Percentiles rank a stretch among this genome's conserved stretches.
Conservation (phyloP, 306 rosid species). For the Ziziphus jujuba region DNA sequence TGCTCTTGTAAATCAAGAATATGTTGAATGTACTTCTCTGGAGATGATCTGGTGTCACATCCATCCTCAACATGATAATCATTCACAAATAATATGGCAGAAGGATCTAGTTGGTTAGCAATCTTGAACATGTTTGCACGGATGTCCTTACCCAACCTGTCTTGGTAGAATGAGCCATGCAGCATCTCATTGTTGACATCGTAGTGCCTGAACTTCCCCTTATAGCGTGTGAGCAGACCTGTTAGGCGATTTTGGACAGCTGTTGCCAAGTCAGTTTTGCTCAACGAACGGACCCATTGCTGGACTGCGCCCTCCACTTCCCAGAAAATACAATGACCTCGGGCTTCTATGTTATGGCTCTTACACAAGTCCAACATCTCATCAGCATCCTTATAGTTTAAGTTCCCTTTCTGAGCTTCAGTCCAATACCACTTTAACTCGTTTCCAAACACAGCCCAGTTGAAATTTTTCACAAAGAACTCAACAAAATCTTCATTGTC, state of each 20-base stretch:
- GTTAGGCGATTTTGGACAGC: slow-evolving; percentile 78
- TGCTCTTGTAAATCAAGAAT: slow-evolving; percentile 65
- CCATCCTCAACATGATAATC: slow-evolving; percentile 91
- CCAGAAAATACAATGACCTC: slow-evolving; percentile 97
- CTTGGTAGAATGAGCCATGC: slow-evolving; percentile 81
- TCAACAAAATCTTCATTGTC: slow-evolving; percentile 86
- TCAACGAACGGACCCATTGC: slow-evolving; percentile 65
- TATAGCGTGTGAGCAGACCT: slow-evolving; percentile 65
- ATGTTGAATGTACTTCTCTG: slow-evolving; percentile 74
- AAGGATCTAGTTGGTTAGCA: slow-evolving; percentile 68
- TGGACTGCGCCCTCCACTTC: slow-evolving; percentile 72
- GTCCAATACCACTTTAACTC: slow-evolving; percentile 98
- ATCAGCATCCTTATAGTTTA: slow-evolving; percentile 85
- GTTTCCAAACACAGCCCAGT: slow-evolving; percentile 96
- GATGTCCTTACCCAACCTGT: slow-evolving; percentile 66
- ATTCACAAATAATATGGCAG: slow-evolving; percentile 65
- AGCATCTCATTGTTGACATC: slow-evolving; percentile 96
- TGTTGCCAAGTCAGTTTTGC: slow-evolving; percentile 53
- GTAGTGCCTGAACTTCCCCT: slow-evolving; percentile 77
- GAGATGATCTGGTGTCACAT: slow-evolving; percentile 60
- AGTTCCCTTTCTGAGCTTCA: slow-evolving; percentile 72
- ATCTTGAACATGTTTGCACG: slow-evolving; percentile 83
- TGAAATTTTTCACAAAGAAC: slow-evolving; percentile 73
- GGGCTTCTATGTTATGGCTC: slow-evolving; percentile 57
- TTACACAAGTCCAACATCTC: slow-evolving; percentile 66